Conservation (phyloP, 2,329 filamentous ascomycete genomes). For the Ophidiomyces ophidiicola region DNA sequence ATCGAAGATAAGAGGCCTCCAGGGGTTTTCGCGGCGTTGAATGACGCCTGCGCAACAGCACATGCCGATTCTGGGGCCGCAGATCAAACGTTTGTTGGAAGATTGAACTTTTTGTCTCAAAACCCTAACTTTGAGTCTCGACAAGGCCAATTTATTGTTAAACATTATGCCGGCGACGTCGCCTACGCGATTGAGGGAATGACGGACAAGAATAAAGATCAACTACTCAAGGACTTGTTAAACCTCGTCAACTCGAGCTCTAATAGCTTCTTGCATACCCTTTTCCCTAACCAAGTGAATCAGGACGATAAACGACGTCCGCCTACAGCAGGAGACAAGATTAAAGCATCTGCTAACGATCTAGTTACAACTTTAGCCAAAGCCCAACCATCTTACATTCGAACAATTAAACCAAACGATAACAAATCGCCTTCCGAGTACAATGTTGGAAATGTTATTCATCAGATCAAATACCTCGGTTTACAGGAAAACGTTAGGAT, state of each 20-base stretch:
- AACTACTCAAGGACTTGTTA: conserved; percentile 83
- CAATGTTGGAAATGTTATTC: conserved; percentile 79
- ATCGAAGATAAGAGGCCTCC: conserved; percentile 86
- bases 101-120: conserved; percentile 71
- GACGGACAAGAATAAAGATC: conserved; percentile 99
- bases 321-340: conserved; percentile 90
- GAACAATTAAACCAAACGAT: conserved; percentile 98
- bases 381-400: conserved; percentile 91
- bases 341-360: conserved; percentile 87
- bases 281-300: conserved; percentile 90
- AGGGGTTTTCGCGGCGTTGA: conserved; percentile 88
- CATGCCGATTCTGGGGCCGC: conserved; percentile 90
- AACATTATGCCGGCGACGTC: conserved; percentile 97
- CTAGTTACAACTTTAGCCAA: conserved; percentile 94
- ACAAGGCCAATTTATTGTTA: conserved; percentile 94
- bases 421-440: conserved; percentile 95
- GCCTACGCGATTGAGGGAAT: conserved; percentile 90
- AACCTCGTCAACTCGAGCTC: conserved; percentile 72
- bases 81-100: conserved; percentile 89
- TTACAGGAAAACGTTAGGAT: conserved; percentile 99
- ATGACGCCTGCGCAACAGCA: conserved; percentile 96
- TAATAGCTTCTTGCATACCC: conserved; percentile 71
- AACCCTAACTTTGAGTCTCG: conserved; percentile 85
- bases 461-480: conserved; percentile 98
- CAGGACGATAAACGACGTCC: conserved; percentile 91